Evolutionary conservation across 352 stramenopile species (phyloP).

Genomic region (Pythium monospermum): DNA sequence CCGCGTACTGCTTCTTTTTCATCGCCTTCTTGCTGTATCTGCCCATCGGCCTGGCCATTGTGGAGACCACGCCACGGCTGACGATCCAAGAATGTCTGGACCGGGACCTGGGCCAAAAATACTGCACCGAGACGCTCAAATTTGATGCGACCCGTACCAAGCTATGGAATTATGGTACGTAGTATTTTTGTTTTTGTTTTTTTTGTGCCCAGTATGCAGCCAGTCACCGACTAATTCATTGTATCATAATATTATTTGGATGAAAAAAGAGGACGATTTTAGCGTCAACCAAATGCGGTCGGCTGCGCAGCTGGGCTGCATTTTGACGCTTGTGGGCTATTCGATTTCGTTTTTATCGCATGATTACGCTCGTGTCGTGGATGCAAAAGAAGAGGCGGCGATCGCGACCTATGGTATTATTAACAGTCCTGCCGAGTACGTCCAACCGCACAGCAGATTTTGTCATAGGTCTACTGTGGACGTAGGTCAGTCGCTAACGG

Average conservation of each 20-base stretch:
- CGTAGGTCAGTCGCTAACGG: too few relatives aligned
- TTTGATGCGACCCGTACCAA: constrained; percentile 58
- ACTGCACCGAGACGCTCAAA: constrained; percentile 54
- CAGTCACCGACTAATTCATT: too few relatives aligned
- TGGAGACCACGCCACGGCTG: constrained; percentile 35
- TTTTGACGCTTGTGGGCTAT: constrained; percentile 55
- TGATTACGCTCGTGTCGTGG: too few relatives aligned
- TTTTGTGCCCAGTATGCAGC: too few relatives aligned
- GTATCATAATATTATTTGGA: too few relatives aligned
- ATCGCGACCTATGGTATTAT: too few relatives aligned
- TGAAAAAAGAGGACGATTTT: constrained; percentile 32
- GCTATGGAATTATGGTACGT: constrained; percentile 64
- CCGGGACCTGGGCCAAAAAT: constrained; percentile 42
- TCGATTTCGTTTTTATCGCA: constrained; percentile 41
- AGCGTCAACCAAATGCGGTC: constrained; percentile 35
- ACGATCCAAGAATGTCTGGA: constrained; percentile 53
- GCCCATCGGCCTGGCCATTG: constrained; percentile 49
- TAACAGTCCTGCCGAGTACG: too few relatives aligned
- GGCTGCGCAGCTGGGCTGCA: constrained; percentile 35
- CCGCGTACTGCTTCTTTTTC: constrained; percentile 50
- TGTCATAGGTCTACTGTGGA: too few relatives aligned
- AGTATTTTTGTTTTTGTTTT: too few relatives aligned
- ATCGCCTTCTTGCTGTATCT: constrained; percentile 67
- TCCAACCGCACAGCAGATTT: too few relatives aligned
- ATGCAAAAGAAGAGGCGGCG: not conserved